Evolutionary conservation across 2,329 filamentous ascomycete genomes (phyloP), one percentile per base, ranked within the genome.

Genomic region (Ophiostoma australiae): DNA sequence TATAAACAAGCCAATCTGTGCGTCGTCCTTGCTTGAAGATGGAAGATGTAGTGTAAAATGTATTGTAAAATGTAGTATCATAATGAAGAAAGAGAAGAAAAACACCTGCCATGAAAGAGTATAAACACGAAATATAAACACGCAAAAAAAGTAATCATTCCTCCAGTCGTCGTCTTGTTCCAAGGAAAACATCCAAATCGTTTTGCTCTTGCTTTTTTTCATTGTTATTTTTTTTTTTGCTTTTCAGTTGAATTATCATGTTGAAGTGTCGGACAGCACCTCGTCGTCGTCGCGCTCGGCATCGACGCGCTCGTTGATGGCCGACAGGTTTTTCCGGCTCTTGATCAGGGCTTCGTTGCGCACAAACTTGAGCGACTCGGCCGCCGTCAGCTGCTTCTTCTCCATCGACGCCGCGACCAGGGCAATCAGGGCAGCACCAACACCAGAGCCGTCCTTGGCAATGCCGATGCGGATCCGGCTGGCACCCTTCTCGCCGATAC

Each of bases 361-460:
- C 68, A 86, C 73, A 72, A 82, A 79, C 58, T 77, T 77, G 69
- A 85, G 73, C 74, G 81, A 81, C 70, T 85, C 83, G 13, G 68
- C 70, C 10, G 70, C 70, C 31, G 68, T 72, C 61, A 55, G 67
- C 55, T 78, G 67, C 55, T 78, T 84, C 80, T 85, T 85, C 80
- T 88, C 85, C 82, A 85, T 88, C 77, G 85, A 83, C 1, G 91
- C 91, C 1, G 94, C 94, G 37, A 97, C 91, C 69, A 97, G 86
- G 69, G 95, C 95, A 80, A 98, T 98, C 76, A 99, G 82, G 58
- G 95, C 95, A 3, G 95, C 95, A 70, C 95, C 95, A n/a, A 97
- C 92, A 74, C 93, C 95, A 74, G 91, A 95, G 67, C 95, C 95
- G 79, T 99, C 95, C 84, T 97, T 97, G 73, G 95, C 95, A 77